Evolutionary conservation across 352 stramenopile species (phyloP).

Genomic region (Blastocystis sp.): DNA sequence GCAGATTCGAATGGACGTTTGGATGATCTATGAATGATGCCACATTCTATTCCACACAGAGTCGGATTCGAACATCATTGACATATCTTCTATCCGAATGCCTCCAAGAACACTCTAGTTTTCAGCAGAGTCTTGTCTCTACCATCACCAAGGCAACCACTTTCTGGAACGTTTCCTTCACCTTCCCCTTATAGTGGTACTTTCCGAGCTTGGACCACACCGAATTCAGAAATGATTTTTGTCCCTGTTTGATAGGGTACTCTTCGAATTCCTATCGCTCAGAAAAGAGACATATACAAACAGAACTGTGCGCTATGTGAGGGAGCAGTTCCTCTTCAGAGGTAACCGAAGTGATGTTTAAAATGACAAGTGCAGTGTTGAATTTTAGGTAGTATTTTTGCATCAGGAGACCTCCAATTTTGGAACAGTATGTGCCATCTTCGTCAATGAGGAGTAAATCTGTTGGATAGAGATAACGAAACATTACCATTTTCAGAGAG

Average conservation of each 20-base stretch:
- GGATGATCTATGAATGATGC: neutral
- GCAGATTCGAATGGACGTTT: neutral
- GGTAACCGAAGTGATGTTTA: neutral
- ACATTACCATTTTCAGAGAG: neutral
- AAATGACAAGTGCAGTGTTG: neutral
- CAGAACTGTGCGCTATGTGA: neutral
- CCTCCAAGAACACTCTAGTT: neutral
- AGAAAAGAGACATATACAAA: neutral
- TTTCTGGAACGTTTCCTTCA: neutral
- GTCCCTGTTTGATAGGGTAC: conserved; percentile 45
- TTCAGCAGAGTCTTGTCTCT: no score
- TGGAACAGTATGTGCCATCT: neutral
- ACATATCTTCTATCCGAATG: neutral
- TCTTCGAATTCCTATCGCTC: conserved; percentile 6
- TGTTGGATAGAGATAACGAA: neutral
- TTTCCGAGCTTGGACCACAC: neutral
- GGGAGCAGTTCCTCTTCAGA: neutral
- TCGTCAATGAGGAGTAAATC: neutral
- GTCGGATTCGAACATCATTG: neutral
- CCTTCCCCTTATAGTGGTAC: conserved; percentile 19
- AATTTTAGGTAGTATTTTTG: conserved; percentile 37
- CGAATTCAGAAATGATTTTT: conserved; percentile 28
- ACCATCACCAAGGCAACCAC: neutral
- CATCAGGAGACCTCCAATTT: conserved; percentile 14
- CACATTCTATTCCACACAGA: neutral